These are phyloP conservation scores for Prosopis cineraria DNA, from an alignment of 306 rosid genomes.

Conservation along the genomic window DNA sequence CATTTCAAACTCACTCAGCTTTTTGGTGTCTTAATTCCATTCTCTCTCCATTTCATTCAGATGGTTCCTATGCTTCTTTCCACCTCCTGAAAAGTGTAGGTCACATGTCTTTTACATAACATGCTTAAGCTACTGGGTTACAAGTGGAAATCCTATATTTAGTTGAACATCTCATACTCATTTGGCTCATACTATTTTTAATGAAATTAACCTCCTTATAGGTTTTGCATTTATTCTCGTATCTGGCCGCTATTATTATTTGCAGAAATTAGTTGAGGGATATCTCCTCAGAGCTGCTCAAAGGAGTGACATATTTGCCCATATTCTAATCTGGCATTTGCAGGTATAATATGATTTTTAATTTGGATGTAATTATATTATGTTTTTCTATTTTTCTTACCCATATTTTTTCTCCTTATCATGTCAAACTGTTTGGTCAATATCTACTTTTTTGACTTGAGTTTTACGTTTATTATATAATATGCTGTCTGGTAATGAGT, in stretches of 20 bases:
- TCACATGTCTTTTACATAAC: not conserved
- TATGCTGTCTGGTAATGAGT: conserved; percentile 27
- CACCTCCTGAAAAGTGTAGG: not conserved
- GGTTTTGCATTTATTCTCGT: not conserved
- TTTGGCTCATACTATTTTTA: conserved; percentile 6
- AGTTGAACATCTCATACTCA: not conserved
- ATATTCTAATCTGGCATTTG: conserved; percentile 94
- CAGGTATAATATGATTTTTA: conserved; percentile 57
- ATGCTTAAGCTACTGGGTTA: not conserved
- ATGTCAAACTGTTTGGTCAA: conserved; percentile 10
- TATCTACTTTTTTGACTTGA: conserved; percentile 8
- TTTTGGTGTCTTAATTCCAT: not conserved
- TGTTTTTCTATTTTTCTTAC: conserved; percentile 9
- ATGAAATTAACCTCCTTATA: not conserved
- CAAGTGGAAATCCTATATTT: conserved; percentile 18
- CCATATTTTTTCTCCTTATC: conserved; percentile 10
- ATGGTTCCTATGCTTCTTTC: not conserved
- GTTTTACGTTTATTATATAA: conserved; percentile 23
- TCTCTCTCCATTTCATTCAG: conserved; percentile 3
- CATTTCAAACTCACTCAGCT: not conserved
- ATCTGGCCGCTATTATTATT: conserved; percentile 8
- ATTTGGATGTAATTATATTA: conserved; percentile 1
- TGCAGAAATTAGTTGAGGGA: conserved; percentile 93
- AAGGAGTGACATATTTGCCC: conserved; percentile 94
- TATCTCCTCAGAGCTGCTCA: conserved; percentile 96